Conservation (phyloP, 257 asterid genomes). For the Solanum lycopersicoides region DNA sequence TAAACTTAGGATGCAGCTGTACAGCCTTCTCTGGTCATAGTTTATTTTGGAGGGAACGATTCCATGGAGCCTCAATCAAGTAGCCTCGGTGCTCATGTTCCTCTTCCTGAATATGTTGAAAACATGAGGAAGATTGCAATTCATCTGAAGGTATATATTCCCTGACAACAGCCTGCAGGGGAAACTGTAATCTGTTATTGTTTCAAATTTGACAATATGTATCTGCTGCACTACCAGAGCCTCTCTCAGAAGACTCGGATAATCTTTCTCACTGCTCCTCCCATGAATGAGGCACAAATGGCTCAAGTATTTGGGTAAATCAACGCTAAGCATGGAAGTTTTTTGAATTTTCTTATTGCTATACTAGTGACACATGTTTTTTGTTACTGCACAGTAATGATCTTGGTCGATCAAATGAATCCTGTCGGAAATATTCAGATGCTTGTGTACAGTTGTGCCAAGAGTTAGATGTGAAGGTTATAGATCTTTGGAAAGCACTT, state of each 20-base stretch:
- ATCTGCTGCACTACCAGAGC: constrained; percentile 22
- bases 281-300: constrained; percentile 46
- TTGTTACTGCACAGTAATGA: background rate
- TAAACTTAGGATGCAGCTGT: constrained; percentile 32
- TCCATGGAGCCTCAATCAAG: constrained; percentile 33
- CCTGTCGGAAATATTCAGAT: constrained; percentile 50
- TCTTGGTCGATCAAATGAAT: constrained; percentile 36
- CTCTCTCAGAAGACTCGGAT: constrained; percentile 56
- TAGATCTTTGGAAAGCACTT: constrained; percentile 62
- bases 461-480: constrained; percentile 34
- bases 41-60: constrained; percentile 68
- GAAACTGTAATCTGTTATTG: background rate
- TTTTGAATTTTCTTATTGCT: background rate
- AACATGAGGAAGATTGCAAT: constrained; percentile 45
- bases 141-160: constrained; percentile 37
- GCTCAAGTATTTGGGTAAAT: constrained; percentile 28
- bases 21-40: constrained; percentile 56
- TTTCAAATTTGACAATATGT: background rate
- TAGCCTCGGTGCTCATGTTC: constrained; percentile 52
- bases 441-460: constrained; percentile 50
- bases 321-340: background rate
- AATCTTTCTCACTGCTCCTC: constrained; percentile 72
- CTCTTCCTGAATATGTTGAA: constrained; percentile 46
- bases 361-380: background rate
- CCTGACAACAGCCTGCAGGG: background rate